Evolutionary conservation across 495 filamentous ascomycete genomes (phyloP).

Genomic region (Pseudomonodictys pantanalensis): DNA sequence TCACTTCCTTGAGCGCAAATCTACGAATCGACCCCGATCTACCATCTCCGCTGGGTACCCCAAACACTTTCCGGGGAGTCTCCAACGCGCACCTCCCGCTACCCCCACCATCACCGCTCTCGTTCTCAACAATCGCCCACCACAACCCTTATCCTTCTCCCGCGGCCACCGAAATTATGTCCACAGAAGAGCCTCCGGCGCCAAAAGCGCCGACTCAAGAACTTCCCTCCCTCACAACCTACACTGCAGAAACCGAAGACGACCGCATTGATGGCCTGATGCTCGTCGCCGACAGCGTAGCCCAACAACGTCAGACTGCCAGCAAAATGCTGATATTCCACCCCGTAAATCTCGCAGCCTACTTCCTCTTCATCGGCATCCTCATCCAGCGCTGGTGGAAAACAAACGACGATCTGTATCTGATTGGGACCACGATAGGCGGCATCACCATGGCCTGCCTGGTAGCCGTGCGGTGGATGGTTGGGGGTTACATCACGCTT

Average conservation of each 20-base stretch:
- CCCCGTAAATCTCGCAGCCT: slow-evolving; percentile 45
- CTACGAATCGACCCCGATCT: slow-evolving; percentile 40
- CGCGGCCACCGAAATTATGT: slow-evolving; percentile 27
- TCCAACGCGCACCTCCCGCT: slow-evolving; percentile 9
- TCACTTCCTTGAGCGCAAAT: slow-evolving; percentile 43
- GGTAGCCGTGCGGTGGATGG: slow-evolving; percentile 41
- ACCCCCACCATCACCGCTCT: slow-evolving; percentile 36
- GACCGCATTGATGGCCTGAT: slow-evolving; percentile 69
- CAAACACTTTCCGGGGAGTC: slow-evolving; percentile 28
- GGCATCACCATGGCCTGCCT: slow-evolving; percentile 50
- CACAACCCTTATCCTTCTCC: slow-evolving; percentile 27
- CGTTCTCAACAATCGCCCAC: slow-evolving; percentile 34
- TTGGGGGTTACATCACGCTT: slow-evolving; percentile 48
- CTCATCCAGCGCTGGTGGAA: slow-evolving; percentile 41
- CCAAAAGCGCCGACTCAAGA: slow-evolving; percentile 2
- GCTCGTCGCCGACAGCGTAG: slow-evolving; percentile 62
- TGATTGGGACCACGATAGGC: slow-evolving; percentile 45
- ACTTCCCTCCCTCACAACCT: slow-evolving; percentile 36
- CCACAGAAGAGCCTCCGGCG: slow-evolving; percentile 3
- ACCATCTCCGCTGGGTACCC: slow-evolving; percentile 39
- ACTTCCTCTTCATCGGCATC: slow-evolving; percentile 41
- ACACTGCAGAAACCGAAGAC: slow-evolving; percentile 39
- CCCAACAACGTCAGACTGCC: slow-evolving; percentile 61
- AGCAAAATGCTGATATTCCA: slow-evolving; percentile 52
- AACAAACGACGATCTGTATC: slow-evolving; percentile 32